Evolutionary conservation across 345 rosid genomes (phyloP), one percentile per base, ranked within the genome.

Genomic region (Gossypium thurberi): DNA sequence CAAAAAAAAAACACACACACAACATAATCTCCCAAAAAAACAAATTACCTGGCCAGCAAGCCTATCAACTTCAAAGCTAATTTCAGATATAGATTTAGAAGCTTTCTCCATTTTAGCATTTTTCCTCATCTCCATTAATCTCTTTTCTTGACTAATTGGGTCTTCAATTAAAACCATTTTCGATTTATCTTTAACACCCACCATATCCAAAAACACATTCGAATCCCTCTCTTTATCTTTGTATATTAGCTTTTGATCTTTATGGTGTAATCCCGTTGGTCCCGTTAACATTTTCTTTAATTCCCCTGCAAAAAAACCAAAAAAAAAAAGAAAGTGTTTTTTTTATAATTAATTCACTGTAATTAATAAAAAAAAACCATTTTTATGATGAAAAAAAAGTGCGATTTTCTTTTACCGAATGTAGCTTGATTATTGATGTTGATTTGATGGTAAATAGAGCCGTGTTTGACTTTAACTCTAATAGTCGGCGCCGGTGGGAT

Each of bases 191-290:
- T 91, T 93, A 33, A 96, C 98, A 21, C 99, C 99, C 0, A 82
- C 87, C 5, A 83, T 87, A 74, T 96, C 99, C 3, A 96, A 96
- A 74, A 90, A 96, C 21, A 86, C 83, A 13, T 88, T 93, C 17
- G 99, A 96, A 74, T 93, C 99, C 73, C 98, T 93, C 80, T 91
- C 99, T 80, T 93, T 96, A 77, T 89, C 95, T 77, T 93, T 96
- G 78, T 84, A 96, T 59, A 89, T 61, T 80, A 96, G 87, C 78
- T 93, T 96, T 84, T 96, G 99, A 73, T 96, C 99, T 78, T 90
- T 84, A 76, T 89, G 97, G 76, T 93, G 94, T 63, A 96, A 72
- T 3, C 99, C 98, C 20, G 99, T 96, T 65, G 91, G 88, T 72
- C 88, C 98, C 14, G 86, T 69, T 84, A 93, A 80, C 95, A 90